Evolutionary conservation across 2,329 filamentous ascomycete genomes (phyloP).

Genomic region (Myriosclerotinia duriaeana): DNA sequence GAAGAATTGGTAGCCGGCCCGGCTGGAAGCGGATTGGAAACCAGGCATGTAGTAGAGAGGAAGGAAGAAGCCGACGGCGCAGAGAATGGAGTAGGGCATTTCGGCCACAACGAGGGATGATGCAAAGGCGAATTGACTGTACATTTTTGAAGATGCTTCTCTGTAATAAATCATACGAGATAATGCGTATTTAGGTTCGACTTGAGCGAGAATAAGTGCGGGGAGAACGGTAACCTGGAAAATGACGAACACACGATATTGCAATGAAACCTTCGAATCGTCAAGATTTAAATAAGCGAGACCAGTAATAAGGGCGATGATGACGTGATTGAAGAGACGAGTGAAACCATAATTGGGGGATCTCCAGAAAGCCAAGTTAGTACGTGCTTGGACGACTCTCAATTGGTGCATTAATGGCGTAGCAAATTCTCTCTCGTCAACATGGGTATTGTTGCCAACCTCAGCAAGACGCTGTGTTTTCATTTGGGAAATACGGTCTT

Average conservation of each 20-base stretch:
- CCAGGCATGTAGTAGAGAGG: conserved; percentile 84
- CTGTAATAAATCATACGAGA: conserved; percentile 81
- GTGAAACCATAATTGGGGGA: conserved; percentile 89
- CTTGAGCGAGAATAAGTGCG: conserved; percentile 77
- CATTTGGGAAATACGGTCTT: conserved; percentile 55
- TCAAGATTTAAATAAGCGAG: conserved; percentile 78
- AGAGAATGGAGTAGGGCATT: conserved; percentile 79
- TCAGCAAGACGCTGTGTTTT: conserved; percentile 52
- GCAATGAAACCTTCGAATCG: conserved; percentile 71
- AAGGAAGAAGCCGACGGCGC: conserved; percentile 77
- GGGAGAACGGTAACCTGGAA: conserved; percentile 87
- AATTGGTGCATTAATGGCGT: conserved; percentile 79
- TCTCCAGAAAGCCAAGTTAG: conserved; percentile 78
- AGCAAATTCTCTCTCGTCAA: conserved; percentile 72
- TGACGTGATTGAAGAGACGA: conserved; percentile 78
- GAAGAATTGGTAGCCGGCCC: conserved; percentile 84
- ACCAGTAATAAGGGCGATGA: conserved; percentile 75
- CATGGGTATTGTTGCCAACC: conserved; percentile 41
- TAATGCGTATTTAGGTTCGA: conserved; percentile 81
- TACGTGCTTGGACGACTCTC: conserved; percentile 69
- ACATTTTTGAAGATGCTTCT: conserved; percentile 82
- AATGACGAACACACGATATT: conserved; percentile 85
- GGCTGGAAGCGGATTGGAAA: conserved; percentile 59
- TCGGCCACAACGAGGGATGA: conserved; percentile 78
- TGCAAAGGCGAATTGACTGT: conserved; percentile 76